phyloP scores from a whole-genome alignment of 139 green algal genomes.

The Mesotaenium endlicherianum region DNA sequence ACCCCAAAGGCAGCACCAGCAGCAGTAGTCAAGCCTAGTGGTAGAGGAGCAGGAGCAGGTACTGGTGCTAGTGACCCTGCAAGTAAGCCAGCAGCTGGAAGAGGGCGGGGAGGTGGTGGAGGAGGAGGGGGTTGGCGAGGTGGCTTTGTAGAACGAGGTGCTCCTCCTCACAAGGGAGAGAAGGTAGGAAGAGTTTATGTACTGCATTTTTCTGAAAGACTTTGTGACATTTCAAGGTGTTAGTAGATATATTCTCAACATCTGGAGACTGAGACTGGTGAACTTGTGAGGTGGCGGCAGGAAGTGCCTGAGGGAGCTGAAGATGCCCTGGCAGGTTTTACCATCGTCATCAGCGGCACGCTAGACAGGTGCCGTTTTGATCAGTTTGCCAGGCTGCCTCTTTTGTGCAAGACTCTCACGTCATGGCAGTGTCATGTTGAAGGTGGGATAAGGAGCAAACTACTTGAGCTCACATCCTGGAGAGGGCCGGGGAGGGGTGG shows the following conservation, averaged over 20 bases:
- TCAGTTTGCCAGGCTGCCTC: background rate
- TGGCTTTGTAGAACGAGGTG: conserved; percentile 25
- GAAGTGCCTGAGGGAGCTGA: conserved; percentile 68
- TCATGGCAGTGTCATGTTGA: background rate
- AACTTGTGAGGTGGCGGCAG: conserved; percentile 9
- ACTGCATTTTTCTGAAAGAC: background rate
- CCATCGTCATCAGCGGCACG: conserved; percentile 84
- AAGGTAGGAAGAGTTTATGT: conserved; percentile 31
- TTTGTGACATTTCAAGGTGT: background rate
- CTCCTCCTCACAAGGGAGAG: conserved; percentile 47
- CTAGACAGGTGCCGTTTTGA: conserved; percentile 47
- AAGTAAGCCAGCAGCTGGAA: conserved; percentile 3
- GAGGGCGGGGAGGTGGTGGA: conserved; percentile 29
- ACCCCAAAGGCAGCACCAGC: no score
- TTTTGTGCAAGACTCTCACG: background rate
- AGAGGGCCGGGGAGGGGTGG: no score
- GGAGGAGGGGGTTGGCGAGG: conserved; percentile 13
- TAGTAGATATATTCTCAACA: background rate
- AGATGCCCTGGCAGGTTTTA: conserved; percentile 78
- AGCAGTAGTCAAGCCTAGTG: no score
- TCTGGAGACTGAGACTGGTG: background rate
- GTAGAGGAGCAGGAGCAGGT: background rate
- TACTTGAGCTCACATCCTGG: no score
- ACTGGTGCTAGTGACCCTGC: background rate
- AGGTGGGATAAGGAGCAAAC: background rate